A percentile compares a stretch with the other conserved stretches of the same genome.
Evolutionary conservation across 257 asterid species (phyloP).

Genomic region (Salvia rosmarinus): DNA sequence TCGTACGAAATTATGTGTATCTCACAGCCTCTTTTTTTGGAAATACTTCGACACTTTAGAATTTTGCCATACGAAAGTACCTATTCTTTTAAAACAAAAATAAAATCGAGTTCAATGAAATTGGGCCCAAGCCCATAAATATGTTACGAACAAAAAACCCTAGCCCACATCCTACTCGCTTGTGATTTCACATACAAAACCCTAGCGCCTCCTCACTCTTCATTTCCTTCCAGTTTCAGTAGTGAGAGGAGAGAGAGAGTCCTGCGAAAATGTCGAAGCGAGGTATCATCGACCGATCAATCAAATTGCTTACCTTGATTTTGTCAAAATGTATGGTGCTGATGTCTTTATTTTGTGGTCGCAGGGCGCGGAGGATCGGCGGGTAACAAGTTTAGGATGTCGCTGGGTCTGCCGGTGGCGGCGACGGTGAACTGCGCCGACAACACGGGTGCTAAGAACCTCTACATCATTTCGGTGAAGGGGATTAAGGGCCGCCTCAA

Average conservation of each 20-base stretch:
- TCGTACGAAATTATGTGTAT: too few relatives aligned
- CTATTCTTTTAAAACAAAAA: too few relatives aligned
- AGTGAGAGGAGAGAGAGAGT: background rate
- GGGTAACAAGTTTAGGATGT: conserved; percentile 77
- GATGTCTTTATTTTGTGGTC: background rate
- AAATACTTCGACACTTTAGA: too few relatives aligned
- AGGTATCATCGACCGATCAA: conserved; percentile 37
- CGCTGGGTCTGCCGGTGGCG: conserved; percentile 75
- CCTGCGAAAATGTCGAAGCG: conserved; percentile 64
- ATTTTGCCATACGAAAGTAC: too few relatives aligned
- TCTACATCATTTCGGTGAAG: conserved; percentile 70
- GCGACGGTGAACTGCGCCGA: conserved; percentile 75
- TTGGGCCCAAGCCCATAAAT: conserved; percentile 28
- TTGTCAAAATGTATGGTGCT: too few relatives aligned
- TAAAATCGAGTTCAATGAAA: background rate
- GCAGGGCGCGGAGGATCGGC: conserved; percentile 76
- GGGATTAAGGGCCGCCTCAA: conserved; percentile 70
- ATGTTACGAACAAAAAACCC: conserved; percentile 30
- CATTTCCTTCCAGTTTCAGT: conserved; percentile 13
- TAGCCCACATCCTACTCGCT: conserved; percentile 31
- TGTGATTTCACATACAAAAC: conserved; percentile 26
- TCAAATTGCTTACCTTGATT: background rate
- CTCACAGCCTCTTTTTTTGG: too few relatives aligned
- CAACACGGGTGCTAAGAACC: conserved; percentile 67
- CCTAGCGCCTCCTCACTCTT: conserved; percentile 32